Base-by-base conservation (phyloP, 371 early-diverging fungal genomes). In the Mortierella sp. region DNA sequence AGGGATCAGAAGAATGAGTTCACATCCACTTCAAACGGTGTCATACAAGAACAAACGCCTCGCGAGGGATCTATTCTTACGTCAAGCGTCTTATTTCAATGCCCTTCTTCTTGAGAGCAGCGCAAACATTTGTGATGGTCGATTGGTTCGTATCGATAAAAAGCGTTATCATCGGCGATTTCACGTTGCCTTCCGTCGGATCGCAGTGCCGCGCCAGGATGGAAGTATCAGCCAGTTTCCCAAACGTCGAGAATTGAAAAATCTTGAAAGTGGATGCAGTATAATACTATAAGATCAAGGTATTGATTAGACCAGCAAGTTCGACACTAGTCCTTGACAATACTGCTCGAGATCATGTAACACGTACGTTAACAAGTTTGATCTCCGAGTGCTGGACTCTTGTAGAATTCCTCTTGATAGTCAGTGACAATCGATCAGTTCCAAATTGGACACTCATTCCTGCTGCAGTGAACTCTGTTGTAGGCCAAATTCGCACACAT, bases 401-500 rank as follows among this genome's bases (percentile, higher is more conserved):
- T 5, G 78, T 76, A 12, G 58, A 59, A 23, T 70, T 66, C 21
- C 55, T 43, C 23, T 54, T 65, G 56, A 76, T 65, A 16, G 56
- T 70, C 23, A 76, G 5, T 19, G 66, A 54, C 19, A 76, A 21
- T n/a, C 70, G 62, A 50, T 76, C 78, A 0, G 47, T 19, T 2
- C 62, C 67, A 59, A 76, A 76, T 13, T 69, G 65, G 1, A 76
- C 51, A 3, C 58, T 61, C 70, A 69, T 66, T 7, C 62, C 70
- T 10, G 45, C 57, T 6, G 64, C 46, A 8, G 61, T 52, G 50
- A 64, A 68, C 38, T 73, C 74, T 1, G 54, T 49, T 34, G 38
- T 64, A n/a, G 64, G 60, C 23, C 54, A 68, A 0, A 73, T 50
- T 18, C 64, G 68, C 50, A 73, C 68, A 57, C 64, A 31, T 0